Base-by-base conservation (phyloP, 208 protist species). In the Acanthamoeba rhysodes region DNA sequence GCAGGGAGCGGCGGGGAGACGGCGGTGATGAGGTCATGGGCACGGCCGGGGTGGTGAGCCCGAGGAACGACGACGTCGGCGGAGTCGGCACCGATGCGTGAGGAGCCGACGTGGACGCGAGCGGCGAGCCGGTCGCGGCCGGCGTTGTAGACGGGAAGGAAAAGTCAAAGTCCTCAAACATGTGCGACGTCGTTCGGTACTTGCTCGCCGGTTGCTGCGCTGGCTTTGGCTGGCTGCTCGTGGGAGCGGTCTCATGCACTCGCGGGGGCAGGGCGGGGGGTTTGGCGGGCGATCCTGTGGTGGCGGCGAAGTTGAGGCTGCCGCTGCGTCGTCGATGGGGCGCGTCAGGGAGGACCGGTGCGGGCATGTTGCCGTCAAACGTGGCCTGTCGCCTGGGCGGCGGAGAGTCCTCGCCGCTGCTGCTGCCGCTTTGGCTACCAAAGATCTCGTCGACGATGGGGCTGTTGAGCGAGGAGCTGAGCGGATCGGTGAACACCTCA, bases 391-490 rank as follows among this genome's bases (percentile, higher is more conserved):
- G 48, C 14, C 50, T 53, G 82, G 48, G 55, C 20, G 82, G 82
- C 34, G 7, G 24, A 6, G 20, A 16, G 20, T 90, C 82, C 45
- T 20, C 16, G 82, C 27, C 62, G 62, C 27, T 20, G 62, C 57
- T 62, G 57, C 18, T 8, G n/a, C n/a, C n/a, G n/a, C n/a, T n/a
- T n/a, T n/a, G n/a, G 57, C 18, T 62, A 27, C 55, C 82, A 59
- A 90, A 90, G 41, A 66, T 57, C 50, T 90, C 82, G 14, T 68
- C 82, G 41, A 90, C 9, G 24, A 90, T 29, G 18, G 55, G 55
- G 48, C 22, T 90, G 29, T 90, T 66, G 53, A 57, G 53, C 20
- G 29, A 50, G 34, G 48, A 68, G 32, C 82, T 93, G 55, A 78
- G 45, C 53, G 41, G 55, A 27, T 88, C 91, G 20, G 34, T 34